Percentiles rank a stretch among this genome's conserved stretches.
phyloP scores from a whole-genome alignment of 2,329 filamentous ascomycete genomes.

The Triangularia setosa region DNA sequence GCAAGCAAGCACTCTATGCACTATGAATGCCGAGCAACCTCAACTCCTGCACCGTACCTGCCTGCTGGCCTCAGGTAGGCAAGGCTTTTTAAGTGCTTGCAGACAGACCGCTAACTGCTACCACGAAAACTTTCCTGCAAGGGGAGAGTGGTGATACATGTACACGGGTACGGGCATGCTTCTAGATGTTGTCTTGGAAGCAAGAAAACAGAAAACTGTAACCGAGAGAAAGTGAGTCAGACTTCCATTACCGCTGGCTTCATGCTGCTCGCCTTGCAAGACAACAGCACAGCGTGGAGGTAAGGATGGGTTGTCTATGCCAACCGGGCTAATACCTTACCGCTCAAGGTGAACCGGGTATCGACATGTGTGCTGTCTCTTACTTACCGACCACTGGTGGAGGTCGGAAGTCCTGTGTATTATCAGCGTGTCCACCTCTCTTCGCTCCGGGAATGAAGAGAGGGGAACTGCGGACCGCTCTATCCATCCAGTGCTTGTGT shows the following conservation, averaged over 20 bases:
- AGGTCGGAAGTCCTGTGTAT: neutral
- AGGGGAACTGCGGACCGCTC: neutral
- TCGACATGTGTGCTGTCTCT: constrained; percentile 5
- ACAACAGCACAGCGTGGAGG: neutral
- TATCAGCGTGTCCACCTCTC: neutral
- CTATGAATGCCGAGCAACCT: constrained; percentile 1
- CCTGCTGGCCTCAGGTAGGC: neutral
- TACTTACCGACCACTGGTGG: neutral
- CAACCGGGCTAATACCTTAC: neutral
- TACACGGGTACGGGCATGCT: constrained; percentile 12
- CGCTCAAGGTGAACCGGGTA: constrained; percentile 5
- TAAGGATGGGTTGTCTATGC: neutral
- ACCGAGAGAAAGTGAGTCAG: neutral
- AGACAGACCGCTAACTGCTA: neutral
- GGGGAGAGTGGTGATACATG: neutral
- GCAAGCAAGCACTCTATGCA: constrained; percentile 3
- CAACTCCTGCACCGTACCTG: neutral
- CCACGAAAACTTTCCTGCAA: neutral
- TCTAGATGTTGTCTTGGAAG: neutral
- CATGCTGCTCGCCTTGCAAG: neutral
- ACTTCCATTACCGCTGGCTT: neutral
- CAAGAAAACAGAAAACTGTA: neutral
- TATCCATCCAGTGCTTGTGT: no score
- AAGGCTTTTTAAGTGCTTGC: neutral
- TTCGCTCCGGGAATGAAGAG: neutral